phyloP scores from a whole-genome alignment of 495 filamentous ascomycete species.

The Saxispiralis lemnorum region DNA sequence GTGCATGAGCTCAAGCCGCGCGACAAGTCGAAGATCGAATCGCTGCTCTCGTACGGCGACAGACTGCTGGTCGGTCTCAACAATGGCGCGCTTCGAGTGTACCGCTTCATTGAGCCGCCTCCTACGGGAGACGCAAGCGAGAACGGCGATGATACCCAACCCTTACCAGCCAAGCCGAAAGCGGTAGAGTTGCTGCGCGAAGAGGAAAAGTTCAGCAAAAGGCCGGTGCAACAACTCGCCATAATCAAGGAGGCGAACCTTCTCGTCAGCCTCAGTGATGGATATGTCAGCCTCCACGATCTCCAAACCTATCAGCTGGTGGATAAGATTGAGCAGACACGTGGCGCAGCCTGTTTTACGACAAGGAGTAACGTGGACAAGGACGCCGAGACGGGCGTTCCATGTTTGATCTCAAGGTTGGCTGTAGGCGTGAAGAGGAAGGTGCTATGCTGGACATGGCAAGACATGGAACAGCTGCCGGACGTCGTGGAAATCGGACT shows the following conservation, averaged over 20 bases:
- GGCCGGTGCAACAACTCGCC: slow-evolving; percentile 79
- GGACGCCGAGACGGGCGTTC: slow-evolving; percentile 69
- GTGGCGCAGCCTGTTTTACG: slow-evolving; percentile 74
- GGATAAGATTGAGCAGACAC: slow-evolving; percentile 64
- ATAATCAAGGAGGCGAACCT: slow-evolving; percentile 86
- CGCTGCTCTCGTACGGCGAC: slow-evolving; percentile 80
- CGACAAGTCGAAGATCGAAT: slow-evolving; percentile 92
- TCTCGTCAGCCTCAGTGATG: slow-evolving; percentile 77
- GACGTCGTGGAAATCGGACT: slow-evolving; percentile 63
- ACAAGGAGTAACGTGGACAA: slow-evolving; percentile 88
- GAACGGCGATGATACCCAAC: slow-evolving; percentile 22
- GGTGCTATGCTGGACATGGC: slow-evolving; percentile 82
- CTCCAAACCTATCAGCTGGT: slow-evolving; percentile 64
- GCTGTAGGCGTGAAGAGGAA: slow-evolving; percentile 85
- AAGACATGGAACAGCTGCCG: slow-evolving; percentile 68
- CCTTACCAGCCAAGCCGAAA: slow-evolving; percentile 29
- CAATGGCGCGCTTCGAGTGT: slow-evolving; percentile 75
- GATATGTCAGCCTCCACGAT: slow-evolving; percentile 73
- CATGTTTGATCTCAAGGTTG: slow-evolving; percentile 73
- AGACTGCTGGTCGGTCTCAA: slow-evolving; percentile 79
- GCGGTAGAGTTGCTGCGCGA: slow-evolving; percentile 76
- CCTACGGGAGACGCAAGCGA: slow-evolving; percentile 8
- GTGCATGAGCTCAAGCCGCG: slow-evolving; percentile 88
- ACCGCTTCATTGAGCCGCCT: slow-evolving; percentile 60
- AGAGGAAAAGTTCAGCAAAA: slow-evolving; percentile 78